Evolutionary conservation across 2,329 filamentous ascomycete genomes (phyloP).

Genomic region (Pseudogymnoascus pannorum): DNA sequence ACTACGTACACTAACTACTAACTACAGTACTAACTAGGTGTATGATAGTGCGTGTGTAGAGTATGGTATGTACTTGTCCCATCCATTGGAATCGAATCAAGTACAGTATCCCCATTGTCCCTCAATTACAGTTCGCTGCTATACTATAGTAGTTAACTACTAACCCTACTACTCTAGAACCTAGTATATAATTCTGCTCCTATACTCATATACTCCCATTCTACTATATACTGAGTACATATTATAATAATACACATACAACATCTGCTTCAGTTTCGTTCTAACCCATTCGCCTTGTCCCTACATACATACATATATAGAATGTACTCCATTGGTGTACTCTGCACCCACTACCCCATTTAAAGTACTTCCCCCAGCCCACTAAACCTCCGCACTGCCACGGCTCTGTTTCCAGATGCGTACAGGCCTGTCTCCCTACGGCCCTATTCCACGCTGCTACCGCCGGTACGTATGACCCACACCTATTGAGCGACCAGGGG

Average conservation of each 20-base stretch:
- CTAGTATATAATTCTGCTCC: too few relatives aligned
- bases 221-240: too few relatives aligned
- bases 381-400: background rate
- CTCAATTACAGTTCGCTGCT: too few relatives aligned
- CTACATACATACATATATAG: background rate
- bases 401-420: background rate
- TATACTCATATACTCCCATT: too few relatives aligned
- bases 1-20: background rate
- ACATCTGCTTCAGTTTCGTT: background rate
- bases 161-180: too few relatives aligned
- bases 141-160: too few relatives aligned
- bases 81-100: too few relatives aligned
- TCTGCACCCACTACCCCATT: background rate
- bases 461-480: slow-evolving; percentile 3
- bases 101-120: too few relatives aligned
- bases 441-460: slow-evolving; percentile 1
- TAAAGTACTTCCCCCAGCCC: background rate
- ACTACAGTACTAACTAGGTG: too few relatives aligned
- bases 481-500: background rate
- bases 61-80: too few relatives aligned
- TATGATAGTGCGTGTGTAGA: too few relatives aligned
- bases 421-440: background rate
- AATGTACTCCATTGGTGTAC: too few relatives aligned
- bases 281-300: background rate
- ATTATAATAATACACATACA: background rate